Base-by-base conservation (phyloP, 306 rosid genomes). In the Psophocarpus tetragonolobus region DNA sequence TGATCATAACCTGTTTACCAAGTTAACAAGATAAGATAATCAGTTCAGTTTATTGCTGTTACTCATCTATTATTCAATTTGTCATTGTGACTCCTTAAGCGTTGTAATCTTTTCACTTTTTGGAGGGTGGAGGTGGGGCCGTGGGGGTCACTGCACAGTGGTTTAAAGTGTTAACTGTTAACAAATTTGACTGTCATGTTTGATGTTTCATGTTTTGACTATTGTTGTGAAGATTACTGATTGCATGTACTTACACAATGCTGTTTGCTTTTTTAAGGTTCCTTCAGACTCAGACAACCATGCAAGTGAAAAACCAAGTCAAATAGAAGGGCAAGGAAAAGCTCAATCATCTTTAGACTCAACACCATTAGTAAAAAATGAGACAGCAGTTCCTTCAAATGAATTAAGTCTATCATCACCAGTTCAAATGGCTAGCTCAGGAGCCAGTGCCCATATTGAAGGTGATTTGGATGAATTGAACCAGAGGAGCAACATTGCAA, bases 321-420 rank as follows among this genome's bases (percentile, higher is more conserved):
- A 88, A 86, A 78, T 86, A 80, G 91, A 85, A 63, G 88, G 80
- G 69, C 85, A 85, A 60, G 81, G 83, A 71, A 87, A 84, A 51
- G 78, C 89, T 79, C 90, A 83, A 51, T 75, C 91, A 51, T 75
- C 91, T 76, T 80, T 78, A 45, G 80, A 64, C 17, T 60, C 91
- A 4, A 75, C 86, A 74, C 84, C 90, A 8, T 64, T 83, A 69
- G 91, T 85, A 24, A 92, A 88, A 86, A 82, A 83, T 76, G 97
- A 92, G 88, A 76, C 73, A 74, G 80, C 84, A 68, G 87, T 50
- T 83, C 72, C 86, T 69, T 89, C 96, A 78, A 85, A 87, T 73
- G 96, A 92, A 76, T 82, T 83, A 76, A 77, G 85, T 78, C 85
- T 85, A 77, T 85, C 90, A 38, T 85, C 93, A 45, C 92, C 94